Conservation (phyloP, 257 asterid genomes). For the Catharanthus roseus region DNA sequence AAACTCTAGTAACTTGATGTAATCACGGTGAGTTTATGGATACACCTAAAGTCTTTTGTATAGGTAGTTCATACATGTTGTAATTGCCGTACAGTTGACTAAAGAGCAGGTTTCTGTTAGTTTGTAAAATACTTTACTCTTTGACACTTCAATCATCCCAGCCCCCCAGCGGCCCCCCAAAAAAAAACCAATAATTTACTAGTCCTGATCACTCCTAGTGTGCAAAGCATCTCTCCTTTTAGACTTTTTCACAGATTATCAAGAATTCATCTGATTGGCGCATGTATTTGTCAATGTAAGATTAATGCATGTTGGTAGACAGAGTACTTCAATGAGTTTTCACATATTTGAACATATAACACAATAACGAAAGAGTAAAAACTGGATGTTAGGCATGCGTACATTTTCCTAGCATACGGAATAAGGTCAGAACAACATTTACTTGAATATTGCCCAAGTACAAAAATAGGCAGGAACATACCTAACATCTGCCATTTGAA, state of each 20-base stretch:
- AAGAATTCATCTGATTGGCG: not conserved
- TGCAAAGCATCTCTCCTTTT: not conserved
- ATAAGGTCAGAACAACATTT: not conserved
- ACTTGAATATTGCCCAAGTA: constrained; percentile 4
- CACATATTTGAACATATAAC: not conserved
- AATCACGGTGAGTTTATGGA: not conserved
- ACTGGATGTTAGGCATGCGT: not conserved
- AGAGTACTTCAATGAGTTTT: not conserved
- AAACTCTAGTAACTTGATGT: not conserved
- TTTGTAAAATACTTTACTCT: too few species aligned
- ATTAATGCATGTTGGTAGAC: not conserved
- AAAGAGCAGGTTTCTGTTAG: not conserved
- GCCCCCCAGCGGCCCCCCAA: too few species aligned
- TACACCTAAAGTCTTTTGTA: not conserved
- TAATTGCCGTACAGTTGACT: too few species aligned
- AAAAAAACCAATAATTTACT: too few species aligned
- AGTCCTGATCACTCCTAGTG: not conserved
- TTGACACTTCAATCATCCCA: too few species aligned
- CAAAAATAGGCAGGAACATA: constrained; percentile 31
- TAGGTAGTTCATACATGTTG: not conserved
- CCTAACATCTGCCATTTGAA: constrained; percentile 54
- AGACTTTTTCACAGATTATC: not conserved
- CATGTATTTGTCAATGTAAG: not conserved
- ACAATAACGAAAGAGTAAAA: not conserved
- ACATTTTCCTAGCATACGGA: not conserved